These are phyloP conservation scores for Macrolepiota fuliginosa DNA, from an alignment of 768 basidiomycete genomes.

Conservation along the genomic window DNA sequence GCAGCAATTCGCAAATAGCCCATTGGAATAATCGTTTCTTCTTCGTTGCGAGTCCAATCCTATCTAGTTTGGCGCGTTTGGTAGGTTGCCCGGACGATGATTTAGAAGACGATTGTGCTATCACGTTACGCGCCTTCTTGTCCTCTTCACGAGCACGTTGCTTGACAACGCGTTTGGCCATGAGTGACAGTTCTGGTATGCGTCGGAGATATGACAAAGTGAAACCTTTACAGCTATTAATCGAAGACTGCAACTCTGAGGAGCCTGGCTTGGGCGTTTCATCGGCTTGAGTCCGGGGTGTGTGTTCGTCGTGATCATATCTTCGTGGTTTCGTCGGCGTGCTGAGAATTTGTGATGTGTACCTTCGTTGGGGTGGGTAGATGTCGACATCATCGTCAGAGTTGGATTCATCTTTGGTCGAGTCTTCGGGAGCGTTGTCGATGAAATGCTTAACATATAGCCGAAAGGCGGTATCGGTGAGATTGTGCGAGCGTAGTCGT, in stretches of 20 bases:
- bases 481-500: slow-evolving; percentile 60
- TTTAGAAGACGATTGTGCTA: not conserved
- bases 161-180: slow-evolving; percentile 64
- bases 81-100: slow-evolving; percentile 1
- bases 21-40: slow-evolving; percentile 69
- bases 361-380: not conserved
- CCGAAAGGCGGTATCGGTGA: slow-evolving; percentile 70
- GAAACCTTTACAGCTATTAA: slow-evolving; percentile 41
- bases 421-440: slow-evolving; percentile 47
- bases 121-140: slow-evolving; percentile 26
- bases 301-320: slow-evolving; percentile 5
- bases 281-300: not conserved
- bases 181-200: slow-evolving; percentile 65
- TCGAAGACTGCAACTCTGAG: not conserved
- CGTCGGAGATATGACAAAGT: slow-evolving; percentile 75
- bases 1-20: slow-evolving; percentile 60
- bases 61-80: slow-evolving; percentile 5
- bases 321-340: slow-evolving; percentile 36
- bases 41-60: slow-evolving; percentile 30
- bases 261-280: not conserved
- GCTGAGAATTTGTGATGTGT: slow-evolving; percentile 16
- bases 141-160: slow-evolving; percentile 51
- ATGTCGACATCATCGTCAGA: slow-evolving; percentile 3
- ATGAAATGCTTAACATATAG: slow-evolving; percentile 80
- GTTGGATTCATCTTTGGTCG: slow-evolving; percentile 4